These are phyloP conservation scores for Schizothecium vesticola DNA, from an alignment of 495 filamentous ascomycete genomes.

Conservation along the genomic window DNA sequence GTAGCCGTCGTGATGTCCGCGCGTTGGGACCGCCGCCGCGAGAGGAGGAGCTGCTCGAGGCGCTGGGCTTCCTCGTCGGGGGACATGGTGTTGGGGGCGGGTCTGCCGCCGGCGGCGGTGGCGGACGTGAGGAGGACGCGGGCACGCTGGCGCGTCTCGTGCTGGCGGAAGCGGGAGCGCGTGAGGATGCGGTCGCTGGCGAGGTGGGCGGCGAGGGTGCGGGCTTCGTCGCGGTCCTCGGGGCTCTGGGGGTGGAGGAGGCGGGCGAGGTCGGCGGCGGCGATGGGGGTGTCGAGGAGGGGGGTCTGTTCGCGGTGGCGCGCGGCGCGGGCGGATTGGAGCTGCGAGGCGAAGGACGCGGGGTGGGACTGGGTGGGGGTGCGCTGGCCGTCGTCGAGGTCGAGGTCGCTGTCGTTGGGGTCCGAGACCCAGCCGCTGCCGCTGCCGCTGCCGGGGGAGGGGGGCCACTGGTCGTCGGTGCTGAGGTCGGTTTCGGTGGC, in stretches of 20 bases:
- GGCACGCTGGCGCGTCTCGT: slow-evolving; percentile 58
- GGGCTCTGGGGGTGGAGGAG: slow-evolving; percentile 75
- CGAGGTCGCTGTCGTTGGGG: slow-evolving; percentile 31
- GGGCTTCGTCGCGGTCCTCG: slow-evolving; percentile 75
- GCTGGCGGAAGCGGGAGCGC: slow-evolving; percentile 65
- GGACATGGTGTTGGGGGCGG: slow-evolving; percentile 31
- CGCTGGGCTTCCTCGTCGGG: slow-evolving; percentile 71
- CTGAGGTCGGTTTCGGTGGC: slow-evolving; percentile 25
- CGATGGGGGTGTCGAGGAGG: slow-evolving; percentile 56
- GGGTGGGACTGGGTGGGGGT: slow-evolving; percentile 62
- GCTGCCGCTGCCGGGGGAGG: neutral
- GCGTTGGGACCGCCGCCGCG: slow-evolving; percentile 35
- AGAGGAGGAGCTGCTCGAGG: slow-evolving; percentile 77
- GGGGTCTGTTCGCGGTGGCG: slow-evolving; percentile 54
- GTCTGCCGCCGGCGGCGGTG: slow-evolving; percentile 15
- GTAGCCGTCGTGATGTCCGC: neutral
- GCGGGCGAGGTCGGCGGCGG: slow-evolving; percentile 63
- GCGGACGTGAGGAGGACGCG: slow-evolving; percentile 53
- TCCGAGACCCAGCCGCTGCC: neutral
- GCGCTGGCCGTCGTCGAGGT: slow-evolving; percentile 52
- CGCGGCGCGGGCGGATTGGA: slow-evolving; percentile 11
- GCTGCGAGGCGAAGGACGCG: slow-evolving; percentile 9
- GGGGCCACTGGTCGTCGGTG: neutral
- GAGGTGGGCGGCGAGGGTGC: slow-evolving; percentile 76
- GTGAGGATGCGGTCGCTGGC: slow-evolving; percentile 66